Conservation (phyloP, 805 yeast species). For the Starmerella geochares region DNA sequence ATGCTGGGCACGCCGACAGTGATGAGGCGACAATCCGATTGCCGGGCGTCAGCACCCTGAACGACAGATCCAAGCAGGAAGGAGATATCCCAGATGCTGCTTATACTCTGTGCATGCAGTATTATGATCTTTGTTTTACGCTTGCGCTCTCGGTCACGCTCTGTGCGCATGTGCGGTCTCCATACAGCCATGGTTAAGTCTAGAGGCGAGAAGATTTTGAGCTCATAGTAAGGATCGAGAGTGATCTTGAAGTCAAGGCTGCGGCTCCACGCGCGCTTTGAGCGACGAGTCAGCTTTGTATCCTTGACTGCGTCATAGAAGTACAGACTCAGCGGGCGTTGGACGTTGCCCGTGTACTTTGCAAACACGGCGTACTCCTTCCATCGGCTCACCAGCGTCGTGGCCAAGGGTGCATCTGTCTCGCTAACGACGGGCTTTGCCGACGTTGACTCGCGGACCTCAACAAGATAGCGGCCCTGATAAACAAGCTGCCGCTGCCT, state of each 20-base stretch:
- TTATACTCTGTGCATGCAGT: slow-evolving; percentile 15
- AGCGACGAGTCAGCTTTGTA: slow-evolving; percentile 20
- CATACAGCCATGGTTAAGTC: slow-evolving; percentile 61
- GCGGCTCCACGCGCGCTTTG: slow-evolving; percentile 21
- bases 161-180: slow-evolving; percentile 20
- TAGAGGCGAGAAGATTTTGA: slow-evolving; percentile 50
- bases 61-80: slow-evolving; percentile 13
- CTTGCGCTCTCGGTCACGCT: background rate
- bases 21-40: slow-evolving; percentile 9
- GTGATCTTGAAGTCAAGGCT: slow-evolving; percentile 25
- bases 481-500: slow-evolving; percentile 32
- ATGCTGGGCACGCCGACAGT: slow-evolving; percentile 8
- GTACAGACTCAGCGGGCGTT: slow-evolving; percentile 49
- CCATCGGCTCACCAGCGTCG: slow-evolving; percentile 63
- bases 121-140: slow-evolving; percentile 9
- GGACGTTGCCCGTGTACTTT: slow-evolving; percentile 45
- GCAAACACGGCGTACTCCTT: slow-evolving; percentile 66
- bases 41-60: slow-evolving; percentile 2
- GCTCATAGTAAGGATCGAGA: slow-evolving; percentile 29
- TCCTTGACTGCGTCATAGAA: slow-evolving; percentile 44
- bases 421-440: slow-evolving; percentile 25
- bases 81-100: slow-evolving; percentile 15
- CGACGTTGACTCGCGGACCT: slow-evolving; percentile 35
- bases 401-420: slow-evolving; percentile 30
- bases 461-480: slow-evolving; percentile 58